phyloP scores from a whole-genome alignment of 2,329 filamentous ascomycete genomes.

The Talaromyces sp. region DNA sequence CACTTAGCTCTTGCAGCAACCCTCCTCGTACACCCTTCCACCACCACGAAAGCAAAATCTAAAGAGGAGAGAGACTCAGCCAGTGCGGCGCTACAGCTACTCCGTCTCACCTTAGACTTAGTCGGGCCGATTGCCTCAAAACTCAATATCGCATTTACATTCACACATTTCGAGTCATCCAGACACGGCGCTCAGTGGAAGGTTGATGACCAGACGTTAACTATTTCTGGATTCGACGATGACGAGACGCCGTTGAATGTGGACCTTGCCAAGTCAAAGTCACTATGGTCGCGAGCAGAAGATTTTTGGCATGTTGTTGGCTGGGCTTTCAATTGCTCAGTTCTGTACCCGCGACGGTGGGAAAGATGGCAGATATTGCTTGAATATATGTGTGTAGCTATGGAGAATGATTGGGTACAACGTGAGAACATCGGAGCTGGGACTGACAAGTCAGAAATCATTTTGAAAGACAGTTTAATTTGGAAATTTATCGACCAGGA shows the following conservation, averaged over 20 bases:
- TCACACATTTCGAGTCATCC: slow-evolving; percentile 45
- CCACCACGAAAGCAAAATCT: slow-evolving; percentile 68
- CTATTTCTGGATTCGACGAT: slow-evolving; percentile 25
- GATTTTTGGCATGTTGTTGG: slow-evolving; percentile 88
- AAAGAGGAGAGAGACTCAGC: slow-evolving; percentile 60
- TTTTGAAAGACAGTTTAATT: slow-evolving; percentile 40
- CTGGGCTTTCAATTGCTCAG: slow-evolving; percentile 90
- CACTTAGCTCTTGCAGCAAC: slow-evolving; percentile 76
- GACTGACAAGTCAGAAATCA: slow-evolving; percentile 10
- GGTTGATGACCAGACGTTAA: slow-evolving; percentile 22
- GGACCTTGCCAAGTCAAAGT: slow-evolving; percentile 59
- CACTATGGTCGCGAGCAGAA: slow-evolving; percentile 70
- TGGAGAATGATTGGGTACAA: slow-evolving; percentile 45
- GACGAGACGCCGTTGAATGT: slow-evolving; percentile 53
- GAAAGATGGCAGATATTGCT: slow-evolving; percentile 77
- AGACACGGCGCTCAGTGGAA: slow-evolving; percentile 31
- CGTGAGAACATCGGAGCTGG: slow-evolving; percentile 25
- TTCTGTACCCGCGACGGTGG: slow-evolving; percentile 70
- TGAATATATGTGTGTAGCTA: slow-evolving; percentile 58
- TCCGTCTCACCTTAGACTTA: slow-evolving; percentile 62
- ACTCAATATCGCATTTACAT: slow-evolving; percentile 68
- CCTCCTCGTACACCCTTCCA: slow-evolving; percentile 73
- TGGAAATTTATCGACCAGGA: slow-evolving; percentile 40
- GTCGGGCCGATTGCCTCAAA: slow-evolving; percentile 68
- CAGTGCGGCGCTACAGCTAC: slow-evolving; percentile 63